Base-by-base conservation (phyloP, 305 asterid species). In the Stenogyne calaminthoides region DNA sequence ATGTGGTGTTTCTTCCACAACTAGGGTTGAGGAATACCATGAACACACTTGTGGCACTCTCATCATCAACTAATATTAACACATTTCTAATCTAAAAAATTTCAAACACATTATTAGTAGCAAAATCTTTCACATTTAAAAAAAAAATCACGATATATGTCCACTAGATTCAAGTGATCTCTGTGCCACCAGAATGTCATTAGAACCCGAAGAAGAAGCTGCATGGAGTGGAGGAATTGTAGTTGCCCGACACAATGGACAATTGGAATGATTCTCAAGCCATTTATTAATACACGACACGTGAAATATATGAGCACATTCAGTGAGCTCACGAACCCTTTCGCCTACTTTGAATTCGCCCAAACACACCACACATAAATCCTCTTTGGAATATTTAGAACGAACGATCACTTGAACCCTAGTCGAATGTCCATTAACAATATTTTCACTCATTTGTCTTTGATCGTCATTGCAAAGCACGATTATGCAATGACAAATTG, bases 161-260 rank as follows among this genome's bases (percentile, higher is more conserved):
- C 4, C 37, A 58, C 68, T 12, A 15, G 70, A 22, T 32, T 36
- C 39, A 27, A 29, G 68, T 11, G 37, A 11, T 9, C 27, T 39
- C 69, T 27, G 76, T 9, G 63, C 2, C 2, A 63, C 9, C 25
- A 9, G 7, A 67, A 16, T 7, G 4, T 8, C 12, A 47, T 58
- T 29, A 0, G 40, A 14, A 44, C 46, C 34, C 2, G 75, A 8
- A 29, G 44, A 42, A 2, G 55, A 22, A 54, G 22, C 37, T 7
- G 9, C 60, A n/a, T 25, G 22, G 55, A 79, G 40, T 3, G 73
- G 77, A 77, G 73, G 79, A 0, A 71, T 8, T 1, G 74, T 55
- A 11, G 14, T 39, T 4, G 77, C 81, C 0, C 95, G 87, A 59
- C 92, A 85, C 67, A 74, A 29, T 0, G 83, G 83, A n/a, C 83